A percentile compares a stretch with the other conserved stretches of the same genome.
phyloP scores from a whole-genome alignment of 495 filamentous ascomycete species.

The Letharia columbiana region DNA sequence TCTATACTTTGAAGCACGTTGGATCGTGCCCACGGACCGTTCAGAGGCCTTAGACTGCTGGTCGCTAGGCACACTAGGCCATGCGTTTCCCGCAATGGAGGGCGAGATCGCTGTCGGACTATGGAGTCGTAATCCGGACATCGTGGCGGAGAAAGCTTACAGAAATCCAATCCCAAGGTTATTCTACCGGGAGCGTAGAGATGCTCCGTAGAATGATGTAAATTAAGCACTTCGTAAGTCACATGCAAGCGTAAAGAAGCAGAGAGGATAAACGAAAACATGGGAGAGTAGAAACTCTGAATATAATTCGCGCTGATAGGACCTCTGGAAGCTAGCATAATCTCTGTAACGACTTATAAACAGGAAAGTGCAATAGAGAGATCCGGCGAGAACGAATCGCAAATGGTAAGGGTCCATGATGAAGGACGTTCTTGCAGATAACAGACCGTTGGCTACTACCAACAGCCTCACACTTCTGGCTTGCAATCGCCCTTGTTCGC shows the following conservation, averaged over 20 bases:
- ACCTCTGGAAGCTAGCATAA: neutral
- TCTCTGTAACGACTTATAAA: neutral
- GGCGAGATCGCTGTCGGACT: neutral
- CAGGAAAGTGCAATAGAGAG: neutral
- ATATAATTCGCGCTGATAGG: neutral
- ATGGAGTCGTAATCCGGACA: neutral
- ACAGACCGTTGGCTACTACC: neutral
- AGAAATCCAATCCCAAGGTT: too few relatives aligned
- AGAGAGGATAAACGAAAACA: neutral
- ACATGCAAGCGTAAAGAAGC: neutral
- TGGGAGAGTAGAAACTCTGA: neutral
- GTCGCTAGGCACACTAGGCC: slow-evolving; percentile 4
- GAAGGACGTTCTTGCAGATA: neutral
- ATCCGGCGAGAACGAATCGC: neutral
- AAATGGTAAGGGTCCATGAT: neutral
- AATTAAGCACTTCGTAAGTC: neutral
- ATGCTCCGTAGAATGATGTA: slow-evolving; percentile 9
- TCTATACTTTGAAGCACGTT: slow-evolving; percentile 12
- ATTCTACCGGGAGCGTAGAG: slow-evolving; percentile 5
- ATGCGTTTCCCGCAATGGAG: neutral
- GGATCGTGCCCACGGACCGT: slow-evolving; percentile 17
- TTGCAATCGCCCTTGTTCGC: neutral
- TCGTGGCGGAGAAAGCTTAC: neutral
- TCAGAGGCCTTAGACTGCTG: slow-evolving; percentile 17
- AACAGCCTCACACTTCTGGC: neutral